Evolutionary conservation across 2,329 filamentous ascomycete genomes (phyloP), one percentile per base, ranked within the genome.

Genomic region (Aspergillus caelatus): DNA sequence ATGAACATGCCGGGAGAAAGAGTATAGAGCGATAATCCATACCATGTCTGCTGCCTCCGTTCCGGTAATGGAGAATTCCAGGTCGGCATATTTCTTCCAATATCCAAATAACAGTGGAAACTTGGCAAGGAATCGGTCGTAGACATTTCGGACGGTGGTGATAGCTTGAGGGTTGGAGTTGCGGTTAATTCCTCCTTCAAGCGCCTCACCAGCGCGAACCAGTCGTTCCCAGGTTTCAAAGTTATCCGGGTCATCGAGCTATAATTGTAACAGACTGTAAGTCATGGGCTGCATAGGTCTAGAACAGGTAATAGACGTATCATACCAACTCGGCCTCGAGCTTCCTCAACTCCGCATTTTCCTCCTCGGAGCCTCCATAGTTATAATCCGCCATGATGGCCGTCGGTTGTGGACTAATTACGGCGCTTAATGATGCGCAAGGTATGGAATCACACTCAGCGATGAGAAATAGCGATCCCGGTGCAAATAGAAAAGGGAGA

Each of bases 31-130:
- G 21, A 48, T 19, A 21, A 60, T 59, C 61, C 86, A 74, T 78
- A 97, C 93, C 91, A 97, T 96, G 79, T 98, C 95, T 60, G 95
- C 95, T 50, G 94, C 94, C 82, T 99, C 95, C 6, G 95, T 96
- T 21, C 95, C 95, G 5, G 93, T 93, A 68, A 99, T 97, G 57
- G 93, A 93, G 81, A 99, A 99, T 75, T 99, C 95, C 67, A 96
- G 85, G 74, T 98, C 94, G 74, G 95, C 95, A 85, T 98, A 99
- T 78, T 97, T 98, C 83, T 98, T 98, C 95, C 95, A 99, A 82
- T 98, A 99, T 58, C 94, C 95, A 74, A 98, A 99, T 45, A 98
- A 88, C 12, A 98, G 86, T 3, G 95, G 95, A 69, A 97, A 99
- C 75, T 97, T 97, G 65, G 92, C 88, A 26, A 99, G 89, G 75